These are phyloP conservation scores for Phlyctochytrium arcticum DNA, from an alignment of 192 early-diverging fungal species.

Conservation along the genomic window DNA sequence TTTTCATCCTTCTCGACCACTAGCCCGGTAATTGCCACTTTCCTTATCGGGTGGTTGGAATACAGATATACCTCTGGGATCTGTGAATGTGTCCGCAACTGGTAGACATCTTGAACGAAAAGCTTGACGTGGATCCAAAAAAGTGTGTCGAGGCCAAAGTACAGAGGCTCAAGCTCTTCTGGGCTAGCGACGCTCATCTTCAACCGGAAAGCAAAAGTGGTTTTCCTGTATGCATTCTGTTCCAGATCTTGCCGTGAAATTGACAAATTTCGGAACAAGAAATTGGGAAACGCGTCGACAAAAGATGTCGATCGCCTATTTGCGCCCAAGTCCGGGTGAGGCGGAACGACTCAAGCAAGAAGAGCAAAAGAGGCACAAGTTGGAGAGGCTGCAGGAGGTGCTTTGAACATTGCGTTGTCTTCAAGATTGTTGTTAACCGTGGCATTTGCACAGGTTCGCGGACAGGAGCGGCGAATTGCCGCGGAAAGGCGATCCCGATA, in stretches of 20 bases:
- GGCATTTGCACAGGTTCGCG: not conserved
- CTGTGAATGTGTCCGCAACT: not conserved
- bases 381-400: constrained; percentile 2
- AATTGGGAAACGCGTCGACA: too few relatives aligned
- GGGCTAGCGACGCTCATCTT: too few relatives aligned
- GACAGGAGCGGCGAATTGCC: constrained; percentile 6
- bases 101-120: constrained; percentile 5
- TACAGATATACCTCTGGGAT: constrained; percentile 22
- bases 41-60: constrained; percentile 7
- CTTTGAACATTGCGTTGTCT: not conserved
- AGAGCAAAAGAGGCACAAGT: constrained; percentile 5
- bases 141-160: constrained; percentile 19
- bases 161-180: too few relatives aligned
- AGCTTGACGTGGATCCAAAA: constrained; percentile 20
- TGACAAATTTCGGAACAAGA: too few relatives aligned
- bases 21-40: constrained; percentile 23
- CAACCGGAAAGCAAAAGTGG: too few relatives aligned
- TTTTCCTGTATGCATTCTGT: too few relatives aligned
- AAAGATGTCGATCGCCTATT: not conserved
- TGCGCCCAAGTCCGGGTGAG: constrained; percentile 13
- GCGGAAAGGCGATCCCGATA: constrained; percentile 1
- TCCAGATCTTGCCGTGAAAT: too few relatives aligned
- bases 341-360: constrained; percentile 6
- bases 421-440: not conserved
- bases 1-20: constrained; percentile 20